Evolutionary conservation across 2,329 filamentous ascomycete genomes (phyloP), one percentile per base, ranked within the genome.

Genomic region (Paracamarosporium sp.): DNA sequence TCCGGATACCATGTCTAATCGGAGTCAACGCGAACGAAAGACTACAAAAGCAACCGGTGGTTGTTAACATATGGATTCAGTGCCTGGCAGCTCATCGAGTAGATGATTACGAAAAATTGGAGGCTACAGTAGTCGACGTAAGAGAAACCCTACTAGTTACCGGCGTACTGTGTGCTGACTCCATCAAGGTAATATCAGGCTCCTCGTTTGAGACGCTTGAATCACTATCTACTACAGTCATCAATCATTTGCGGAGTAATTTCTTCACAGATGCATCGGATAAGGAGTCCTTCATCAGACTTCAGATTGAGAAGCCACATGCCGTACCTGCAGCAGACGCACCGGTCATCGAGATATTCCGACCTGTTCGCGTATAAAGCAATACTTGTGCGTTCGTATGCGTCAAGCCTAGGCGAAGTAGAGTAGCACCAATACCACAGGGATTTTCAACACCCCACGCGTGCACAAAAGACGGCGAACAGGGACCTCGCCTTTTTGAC

Each of bases 11-110:
- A 25, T 87, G 86, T 30, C 73, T 93, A 48, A 85, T 93, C 45
- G 90, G 90, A 0, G 85, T 93, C 27, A 92, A 93, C 67, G 74
- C 79, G 22, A 90, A 92, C 66, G 90, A 93, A 81, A 80, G 90
- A 60, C 62, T 77, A 33, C 72, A 72, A 55, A 90, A 86, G 75
- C 90, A 93, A 76, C 83, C 89, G 50, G 83, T 92, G 1, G 76
- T 89, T 15, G 82, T 85, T 9, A 88, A 85, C 55, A 72, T 91
- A 11, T 84, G 86, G 72, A 78, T 92, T 48, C 88, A 91, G 54
- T 76, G 78, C 50, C 80, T 83, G 44, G 38, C 78, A 36, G 52
- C 57, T 5, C 72, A 71, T 9, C 62, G 65, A 11, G 73, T 75
- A 20, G 86, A 92, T 70, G 74, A 79, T 17, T 86, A 87, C 69